A percentile compares a stretch with the other conserved stretches of the same genome.
These are phyloP conservation scores for Pestalotiopsis sp. DNA, from an alignment of 2,329 filamentous ascomycete genomes.

Conservation along the genomic window DNA sequence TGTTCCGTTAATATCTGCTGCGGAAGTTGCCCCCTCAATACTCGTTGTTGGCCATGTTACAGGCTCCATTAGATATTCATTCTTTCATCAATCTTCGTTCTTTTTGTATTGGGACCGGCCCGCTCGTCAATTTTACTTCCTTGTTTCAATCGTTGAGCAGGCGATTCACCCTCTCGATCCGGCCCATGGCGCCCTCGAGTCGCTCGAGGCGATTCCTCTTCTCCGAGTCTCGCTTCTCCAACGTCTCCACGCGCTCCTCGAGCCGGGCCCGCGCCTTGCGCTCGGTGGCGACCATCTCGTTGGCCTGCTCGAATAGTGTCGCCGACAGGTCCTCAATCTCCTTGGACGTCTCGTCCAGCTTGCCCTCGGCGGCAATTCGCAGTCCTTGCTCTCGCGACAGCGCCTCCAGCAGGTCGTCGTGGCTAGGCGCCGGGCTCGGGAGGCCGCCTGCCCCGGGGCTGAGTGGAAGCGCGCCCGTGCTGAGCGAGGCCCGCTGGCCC, in stretches of 20 bases:
- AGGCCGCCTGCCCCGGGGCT: conserved; percentile 18
- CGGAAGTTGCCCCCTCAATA: not conserved
- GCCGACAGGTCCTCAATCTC: conserved; percentile 82
- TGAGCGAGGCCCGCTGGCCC: conserved; percentile 32
- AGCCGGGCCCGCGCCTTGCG: conserved; percentile 70
- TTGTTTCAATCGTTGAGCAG: conserved; percentile 47
- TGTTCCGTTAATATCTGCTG: not conserved
- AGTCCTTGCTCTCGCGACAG: conserved; percentile 69
- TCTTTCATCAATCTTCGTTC: not conserved
- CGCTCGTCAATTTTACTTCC: conserved; percentile 28
- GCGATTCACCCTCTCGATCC: conserved; percentile 71
- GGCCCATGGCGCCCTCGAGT: conserved; percentile 70
- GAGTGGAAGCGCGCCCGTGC: conserved; percentile 21
- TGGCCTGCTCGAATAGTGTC: conserved; percentile 79
- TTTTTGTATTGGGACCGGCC: not conserved
- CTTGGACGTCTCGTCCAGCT: conserved; percentile 65
- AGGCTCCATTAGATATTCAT: not conserved
- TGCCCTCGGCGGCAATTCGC: conserved; percentile 70
- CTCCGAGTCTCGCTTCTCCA: conserved; percentile 72
- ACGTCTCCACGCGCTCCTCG: conserved; percentile 68
- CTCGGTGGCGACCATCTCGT: conserved; percentile 84
- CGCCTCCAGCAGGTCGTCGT: conserved; percentile 62
- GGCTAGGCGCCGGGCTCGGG: conserved; percentile 26
- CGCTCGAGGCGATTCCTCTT: conserved; percentile 70
- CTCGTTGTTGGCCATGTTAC: not conserved